phyloP scores from a whole-genome alignment of 257 asterid species.

The Nicotiana obtusifolia region DNA sequence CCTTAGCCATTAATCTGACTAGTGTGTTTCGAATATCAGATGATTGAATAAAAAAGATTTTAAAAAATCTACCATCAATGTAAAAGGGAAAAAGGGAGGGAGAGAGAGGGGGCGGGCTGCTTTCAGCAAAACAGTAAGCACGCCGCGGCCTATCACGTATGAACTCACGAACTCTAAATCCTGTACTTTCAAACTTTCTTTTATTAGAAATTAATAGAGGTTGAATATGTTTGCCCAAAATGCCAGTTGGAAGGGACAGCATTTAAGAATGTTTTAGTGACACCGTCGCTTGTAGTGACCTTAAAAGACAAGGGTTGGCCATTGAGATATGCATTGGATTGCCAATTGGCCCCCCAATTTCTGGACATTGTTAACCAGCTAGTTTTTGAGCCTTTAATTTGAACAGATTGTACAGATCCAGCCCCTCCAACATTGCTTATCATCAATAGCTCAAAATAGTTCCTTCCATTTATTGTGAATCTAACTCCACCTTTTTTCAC shows the following conservation, averaged over 20 bases:
- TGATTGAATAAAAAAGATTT: not conserved
- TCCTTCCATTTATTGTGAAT: constrained; percentile 64
- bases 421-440: constrained; percentile 72
- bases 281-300: constrained; percentile 71
- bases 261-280: constrained; percentile 44
- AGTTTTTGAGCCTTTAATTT: constrained; percentile 65
- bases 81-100: too few species aligned
- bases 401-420: constrained; percentile 59
- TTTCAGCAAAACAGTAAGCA: constrained; percentile 52
- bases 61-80: not conserved
- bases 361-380: constrained; percentile 74
- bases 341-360: constrained; percentile 99
- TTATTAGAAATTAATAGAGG: constrained; percentile 42
- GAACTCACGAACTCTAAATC: constrained; percentile 21
- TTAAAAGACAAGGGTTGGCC: constrained; percentile 74
- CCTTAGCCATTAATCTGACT: not conserved
- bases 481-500: constrained; percentile 75
- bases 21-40: not conserved
- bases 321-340: constrained; percentile 55
- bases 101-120: constrained; percentile 64
- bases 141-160: constrained; percentile 56
- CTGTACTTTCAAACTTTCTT: not conserved
- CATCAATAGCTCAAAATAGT: constrained; percentile 67
- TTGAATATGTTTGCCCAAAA: constrained; percentile 66
- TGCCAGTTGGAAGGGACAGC: constrained; percentile 62